These are phyloP conservation scores for Cercis canadensis DNA, from an alignment of 306 rosid genomes.

Conservation along the genomic window DNA sequence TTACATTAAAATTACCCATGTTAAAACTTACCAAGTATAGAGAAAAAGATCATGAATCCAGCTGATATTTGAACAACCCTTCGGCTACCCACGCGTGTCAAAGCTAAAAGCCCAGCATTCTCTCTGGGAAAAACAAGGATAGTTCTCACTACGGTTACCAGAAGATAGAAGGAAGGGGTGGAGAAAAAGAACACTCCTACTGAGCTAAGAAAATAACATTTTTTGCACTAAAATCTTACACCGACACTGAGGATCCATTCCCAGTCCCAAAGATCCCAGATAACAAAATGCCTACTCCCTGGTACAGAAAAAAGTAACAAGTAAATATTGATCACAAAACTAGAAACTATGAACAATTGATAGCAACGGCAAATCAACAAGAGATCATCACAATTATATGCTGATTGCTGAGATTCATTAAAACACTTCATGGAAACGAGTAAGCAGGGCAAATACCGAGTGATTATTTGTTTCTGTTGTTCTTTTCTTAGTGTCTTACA, in stretches of 20 bases:
- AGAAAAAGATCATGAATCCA: conserved; percentile 94
- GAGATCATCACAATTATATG: too few relatives aligned
- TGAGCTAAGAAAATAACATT: conserved; percentile 4
- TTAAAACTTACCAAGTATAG: conserved; percentile 71
- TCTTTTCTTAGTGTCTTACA: too few relatives aligned
- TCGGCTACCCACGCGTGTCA: conserved; percentile 96
- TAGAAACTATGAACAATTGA: too few relatives aligned
- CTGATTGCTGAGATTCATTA: too few relatives aligned
- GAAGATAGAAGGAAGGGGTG: too few relatives aligned
- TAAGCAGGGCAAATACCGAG: too few relatives aligned
- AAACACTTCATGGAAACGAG: too few relatives aligned
- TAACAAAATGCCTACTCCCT: conserved; percentile 92
- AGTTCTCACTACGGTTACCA: conserved; percentile 3
- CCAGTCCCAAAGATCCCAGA: conserved; percentile 96
- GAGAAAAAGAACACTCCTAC: not conserved
- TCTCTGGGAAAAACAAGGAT: conserved; percentile 54
- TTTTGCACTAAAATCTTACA: conserved; percentile 62
- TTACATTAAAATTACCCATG: not conserved
- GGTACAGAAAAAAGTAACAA: conserved; percentile 27
- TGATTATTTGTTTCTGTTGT: too few relatives aligned
- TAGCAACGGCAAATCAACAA: too few relatives aligned
- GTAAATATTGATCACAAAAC: not conserved
- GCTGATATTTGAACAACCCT: conserved; percentile 97
- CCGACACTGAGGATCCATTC: conserved; percentile 88
- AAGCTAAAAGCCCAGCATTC: conserved; percentile 91